Percentiles rank a stretch among this genome's conserved stretches.
phyloP scores from a whole-genome alignment of 257 asterid genomes.

The Solanum corneliomulleri region DNA sequence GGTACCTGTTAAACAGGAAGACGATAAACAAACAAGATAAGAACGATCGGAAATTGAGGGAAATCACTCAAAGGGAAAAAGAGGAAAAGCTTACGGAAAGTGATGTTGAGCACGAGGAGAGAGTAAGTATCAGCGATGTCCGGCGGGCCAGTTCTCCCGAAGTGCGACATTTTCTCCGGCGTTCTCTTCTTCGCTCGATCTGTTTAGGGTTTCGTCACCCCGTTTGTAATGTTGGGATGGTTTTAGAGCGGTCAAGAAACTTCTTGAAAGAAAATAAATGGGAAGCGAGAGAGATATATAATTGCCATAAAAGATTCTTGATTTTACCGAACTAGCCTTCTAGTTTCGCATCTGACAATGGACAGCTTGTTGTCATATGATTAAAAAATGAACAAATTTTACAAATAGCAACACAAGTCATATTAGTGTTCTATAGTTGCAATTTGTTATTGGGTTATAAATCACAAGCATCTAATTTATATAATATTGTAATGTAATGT shows the following conservation, averaged over 20 bases:
- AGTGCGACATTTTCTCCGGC: slow-evolving; percentile 34
- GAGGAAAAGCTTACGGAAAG: slow-evolving; percentile 27
- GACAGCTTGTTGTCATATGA: background rate
- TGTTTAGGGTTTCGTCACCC: background rate
- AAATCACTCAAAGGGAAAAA: background rate
- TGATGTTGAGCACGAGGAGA: slow-evolving; percentile 54
- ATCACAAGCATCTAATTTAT: too few relatives aligned
- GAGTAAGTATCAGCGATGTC: slow-evolving; percentile 47
- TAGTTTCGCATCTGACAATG: background rate
- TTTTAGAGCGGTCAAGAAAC: background rate
- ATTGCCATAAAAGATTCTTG: background rate
- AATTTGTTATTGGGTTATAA: too few relatives aligned
- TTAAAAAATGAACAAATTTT: too few relatives aligned
- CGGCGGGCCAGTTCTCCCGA: slow-evolving; percentile 52
- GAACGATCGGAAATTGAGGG: background rate
- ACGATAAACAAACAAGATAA: background rate
- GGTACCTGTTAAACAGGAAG: slow-evolving; percentile 34
- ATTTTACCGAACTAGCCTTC: background rate
- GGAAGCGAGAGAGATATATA: background rate
- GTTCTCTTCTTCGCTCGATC: background rate
- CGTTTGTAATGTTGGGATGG: background rate
- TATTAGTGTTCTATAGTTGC: too few relatives aligned
- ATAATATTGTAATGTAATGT: too few relatives aligned
- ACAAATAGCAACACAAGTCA: too few relatives aligned
- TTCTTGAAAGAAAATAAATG: background rate